These are phyloP conservation scores for Beauveria bassiana DNA, from an alignment of 2,329 filamentous ascomycete genomes.

Conservation along the genomic window DNA sequence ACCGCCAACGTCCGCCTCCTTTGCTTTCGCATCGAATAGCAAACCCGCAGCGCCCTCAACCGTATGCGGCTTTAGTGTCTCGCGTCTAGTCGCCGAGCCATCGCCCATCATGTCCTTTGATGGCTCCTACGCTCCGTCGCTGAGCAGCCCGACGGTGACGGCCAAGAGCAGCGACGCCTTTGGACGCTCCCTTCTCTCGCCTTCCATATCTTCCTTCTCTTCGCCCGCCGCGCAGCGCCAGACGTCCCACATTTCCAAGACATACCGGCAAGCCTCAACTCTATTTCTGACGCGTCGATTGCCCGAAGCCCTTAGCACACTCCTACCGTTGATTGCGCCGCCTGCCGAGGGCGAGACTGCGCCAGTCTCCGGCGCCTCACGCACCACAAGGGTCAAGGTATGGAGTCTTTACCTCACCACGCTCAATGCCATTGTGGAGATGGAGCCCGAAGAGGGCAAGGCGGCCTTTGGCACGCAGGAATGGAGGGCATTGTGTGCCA, in stretches of 20 bases:
- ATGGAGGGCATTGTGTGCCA: slow-evolving; percentile 74
- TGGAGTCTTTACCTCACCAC: slow-evolving; percentile 97
- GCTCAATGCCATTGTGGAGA: slow-evolving; percentile 81
- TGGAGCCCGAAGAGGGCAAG: slow-evolving; percentile 86
- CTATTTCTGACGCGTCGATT: slow-evolving; percentile 91
- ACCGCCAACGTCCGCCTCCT: neutral
- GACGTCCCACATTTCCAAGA: slow-evolving; percentile 73
- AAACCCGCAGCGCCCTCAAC: neutral
- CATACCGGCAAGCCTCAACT: slow-evolving; percentile 88
- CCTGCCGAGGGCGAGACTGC: slow-evolving; percentile 49
- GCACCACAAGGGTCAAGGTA: slow-evolving; percentile 82
- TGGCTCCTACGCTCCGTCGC: slow-evolving; percentile 29
- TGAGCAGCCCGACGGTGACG: slow-evolving; percentile 35
- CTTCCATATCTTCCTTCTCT: slow-evolving; percentile 63
- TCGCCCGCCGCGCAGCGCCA: slow-evolving; percentile 54
- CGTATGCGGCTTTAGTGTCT: neutral
- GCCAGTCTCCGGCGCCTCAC: slow-evolving; percentile 71
- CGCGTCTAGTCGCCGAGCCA: neutral
- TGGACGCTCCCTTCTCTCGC: slow-evolving; percentile 47
- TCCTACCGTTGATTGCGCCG: slow-evolving; percentile 72
- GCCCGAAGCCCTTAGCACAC: slow-evolving; percentile 77
- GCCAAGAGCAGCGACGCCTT: slow-evolving; percentile 31
- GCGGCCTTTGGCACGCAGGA: slow-evolving; percentile 75
- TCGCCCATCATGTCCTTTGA: slow-evolving; percentile 33
- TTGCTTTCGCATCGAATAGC: neutral